These are phyloP conservation scores for Blastobotrys proliferans DNA, from an alignment of 1,139 yeast genomes.

Conservation along the genomic window DNA sequence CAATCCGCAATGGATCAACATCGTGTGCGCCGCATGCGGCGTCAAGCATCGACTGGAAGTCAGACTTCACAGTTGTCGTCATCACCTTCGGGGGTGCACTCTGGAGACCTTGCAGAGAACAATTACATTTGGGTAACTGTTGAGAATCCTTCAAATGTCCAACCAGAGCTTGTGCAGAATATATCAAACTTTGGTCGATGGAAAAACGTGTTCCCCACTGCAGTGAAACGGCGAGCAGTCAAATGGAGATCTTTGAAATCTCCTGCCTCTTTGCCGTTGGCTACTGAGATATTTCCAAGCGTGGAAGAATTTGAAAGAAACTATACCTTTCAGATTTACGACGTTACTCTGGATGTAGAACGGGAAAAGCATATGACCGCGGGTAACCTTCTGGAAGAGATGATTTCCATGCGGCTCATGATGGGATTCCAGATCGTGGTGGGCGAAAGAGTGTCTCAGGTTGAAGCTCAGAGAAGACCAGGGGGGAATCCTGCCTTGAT, in stretches of 20 bases:
- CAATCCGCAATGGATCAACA: not conserved
- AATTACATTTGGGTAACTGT: constrained; percentile 31
- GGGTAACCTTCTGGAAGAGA: constrained; percentile 70
- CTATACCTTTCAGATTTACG: constrained; percentile 55
- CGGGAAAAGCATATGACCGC: constrained; percentile 51
- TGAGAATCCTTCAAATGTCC: constrained; percentile 30
- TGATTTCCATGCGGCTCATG: constrained; percentile 77
- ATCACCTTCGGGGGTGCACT: no score
- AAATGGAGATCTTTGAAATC: constrained; percentile 92
- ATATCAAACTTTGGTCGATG: constrained; percentile 58
- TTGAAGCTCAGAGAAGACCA: constrained; percentile 59
- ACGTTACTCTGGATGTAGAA: constrained; percentile 54
- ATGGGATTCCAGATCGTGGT: constrained; percentile 89
- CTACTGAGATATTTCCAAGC: constrained; percentile 73
- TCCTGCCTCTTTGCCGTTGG: constrained; percentile 87
- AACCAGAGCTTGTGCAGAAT: constrained; percentile 22
- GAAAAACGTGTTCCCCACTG: constrained; percentile 81
- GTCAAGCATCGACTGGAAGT: no score
- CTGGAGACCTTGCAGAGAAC: constrained; percentile 14
- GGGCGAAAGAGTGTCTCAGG: constrained; percentile 59
- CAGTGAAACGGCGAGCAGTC: constrained; percentile 59
- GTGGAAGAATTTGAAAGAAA: constrained; percentile 50
- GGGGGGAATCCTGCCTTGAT: constrained; percentile 49
- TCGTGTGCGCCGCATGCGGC: not conserved
- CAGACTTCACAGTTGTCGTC: no score